Percentiles rank a stretch among this genome's conserved stretches.
Evolutionary conservation across 371 early-diverging fungal genomes (phyloP).

Genomic region (Choanephora cucurbitarum): DNA sequence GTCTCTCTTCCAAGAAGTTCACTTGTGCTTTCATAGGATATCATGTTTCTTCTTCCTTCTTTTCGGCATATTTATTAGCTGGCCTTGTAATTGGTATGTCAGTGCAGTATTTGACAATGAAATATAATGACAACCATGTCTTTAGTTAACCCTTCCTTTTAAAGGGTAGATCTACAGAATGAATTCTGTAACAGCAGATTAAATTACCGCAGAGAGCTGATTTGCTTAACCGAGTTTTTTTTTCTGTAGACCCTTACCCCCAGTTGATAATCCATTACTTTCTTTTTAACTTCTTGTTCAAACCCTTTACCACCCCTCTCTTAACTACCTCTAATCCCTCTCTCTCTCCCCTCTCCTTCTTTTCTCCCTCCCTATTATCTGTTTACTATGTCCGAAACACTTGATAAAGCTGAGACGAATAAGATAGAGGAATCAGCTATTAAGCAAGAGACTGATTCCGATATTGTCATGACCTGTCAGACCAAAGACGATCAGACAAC

Average conservation of each 20-base stretch:
- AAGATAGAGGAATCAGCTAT: neutral
- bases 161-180: no score
- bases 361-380: neutral
- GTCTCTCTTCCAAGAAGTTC: no score
- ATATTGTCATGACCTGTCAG: neutral
- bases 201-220: slow-evolving; percentile 6
- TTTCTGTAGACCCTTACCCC: slow-evolving; percentile 7
- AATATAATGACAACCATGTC: no score
- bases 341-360: slow-evolving; percentile 4
- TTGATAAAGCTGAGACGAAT: neutral
- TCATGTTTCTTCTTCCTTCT: no score
- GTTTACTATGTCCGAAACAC: neutral
- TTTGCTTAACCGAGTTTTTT: slow-evolving; percentile 7
- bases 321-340: slow-evolving; percentile 6
- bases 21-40: no score
- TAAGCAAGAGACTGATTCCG: neutral
- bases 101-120: no score
- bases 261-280: slow-evolving; percentile 5
- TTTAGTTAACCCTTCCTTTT: no score
- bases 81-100: no score
- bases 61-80: no score
- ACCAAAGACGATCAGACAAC: neutral
- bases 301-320: neutral
- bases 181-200: neutral
- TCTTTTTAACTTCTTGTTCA: slow-evolving; percentile 1